Percentiles rank a stretch among this genome's conserved stretches.
phyloP scores from a whole-genome alignment of 2,329 filamentous ascomycete species.

The Aspergillus chevalieri region DNA sequence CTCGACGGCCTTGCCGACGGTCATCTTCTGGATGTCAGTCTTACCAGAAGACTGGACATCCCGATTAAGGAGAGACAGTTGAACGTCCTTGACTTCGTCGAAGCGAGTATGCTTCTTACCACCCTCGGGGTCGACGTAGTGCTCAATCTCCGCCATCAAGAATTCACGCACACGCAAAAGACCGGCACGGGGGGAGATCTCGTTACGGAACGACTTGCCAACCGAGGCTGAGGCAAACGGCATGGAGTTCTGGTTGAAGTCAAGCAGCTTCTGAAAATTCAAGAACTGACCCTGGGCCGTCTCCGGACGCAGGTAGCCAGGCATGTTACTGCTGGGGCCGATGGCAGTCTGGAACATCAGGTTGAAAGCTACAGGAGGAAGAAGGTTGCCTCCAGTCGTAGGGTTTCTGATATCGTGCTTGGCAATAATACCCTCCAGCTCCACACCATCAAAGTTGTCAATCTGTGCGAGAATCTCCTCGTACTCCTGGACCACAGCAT shows the following conservation, averaged over 20 bases:
- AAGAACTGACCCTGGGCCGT: constrained; percentile 98
- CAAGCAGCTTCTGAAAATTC: constrained; percentile 92
- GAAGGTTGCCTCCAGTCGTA: constrained; percentile 66
- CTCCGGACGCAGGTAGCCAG: constrained; percentile 84
- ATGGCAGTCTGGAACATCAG: constrained; percentile 98
- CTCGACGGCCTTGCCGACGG: constrained; percentile 80
- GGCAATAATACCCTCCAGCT: constrained; percentile 79
- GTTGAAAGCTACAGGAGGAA: constrained; percentile 85
- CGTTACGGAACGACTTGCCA: constrained; percentile 96
- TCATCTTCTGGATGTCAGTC: constrained; percentile 65
- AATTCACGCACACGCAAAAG: constrained; percentile 93
- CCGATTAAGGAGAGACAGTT: constrained; percentile 77
- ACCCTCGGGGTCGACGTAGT: constrained; percentile 89
- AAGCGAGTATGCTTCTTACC: constrained; percentile 94
- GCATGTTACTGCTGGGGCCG: constrained; percentile 80
- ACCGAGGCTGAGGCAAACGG: constrained; percentile 96
- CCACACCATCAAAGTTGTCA: constrained; percentile 85
- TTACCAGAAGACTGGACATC: constrained; percentile 81
- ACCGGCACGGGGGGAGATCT: constrained; percentile 89
- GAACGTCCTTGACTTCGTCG: constrained; percentile 72
- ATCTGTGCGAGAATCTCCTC: constrained; percentile 87
- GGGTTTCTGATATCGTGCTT: constrained; percentile 92
- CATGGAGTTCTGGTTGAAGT: constrained; percentile 93
- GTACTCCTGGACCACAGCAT: constrained; percentile 80
- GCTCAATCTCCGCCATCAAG: constrained; percentile 98